A percentile compares a stretch with the other conserved stretches of the same genome.
phyloP scores from a whole-genome alignment of 2,329 filamentous ascomycete species.

The Alternaria arborescens region DNA sequence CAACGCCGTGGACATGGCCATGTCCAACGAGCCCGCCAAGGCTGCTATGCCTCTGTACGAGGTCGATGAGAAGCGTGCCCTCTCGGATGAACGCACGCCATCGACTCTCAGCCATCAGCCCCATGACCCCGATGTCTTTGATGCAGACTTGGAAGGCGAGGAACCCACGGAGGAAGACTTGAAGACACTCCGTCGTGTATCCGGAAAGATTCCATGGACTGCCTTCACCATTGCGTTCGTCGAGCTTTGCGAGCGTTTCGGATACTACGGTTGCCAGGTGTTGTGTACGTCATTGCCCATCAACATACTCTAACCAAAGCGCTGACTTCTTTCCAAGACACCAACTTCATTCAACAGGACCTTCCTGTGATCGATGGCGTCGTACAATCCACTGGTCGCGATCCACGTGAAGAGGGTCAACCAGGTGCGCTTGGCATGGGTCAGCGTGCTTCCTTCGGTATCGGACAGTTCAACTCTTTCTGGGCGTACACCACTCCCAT shows the following conservation, averaged over 20 bases:
- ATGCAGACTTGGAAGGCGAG: constrained; percentile 46
- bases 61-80: constrained; percentile 43
- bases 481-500: constrained; percentile 54
- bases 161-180: constrained; percentile 70
- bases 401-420: constrained; percentile 41
- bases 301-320: background rate
- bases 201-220: constrained; percentile 70
- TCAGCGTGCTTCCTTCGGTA: constrained; percentile 49
- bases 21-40: constrained; percentile 46
- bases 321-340: constrained; percentile 36
- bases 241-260: constrained; percentile 79
- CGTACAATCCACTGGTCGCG: constrained; percentile 42
- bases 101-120: constrained; percentile 27
- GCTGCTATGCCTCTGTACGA: constrained; percentile 44
- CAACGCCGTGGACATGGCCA: constrained; percentile 46
- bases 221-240: constrained; percentile 76
- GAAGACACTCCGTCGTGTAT: constrained; percentile 68
- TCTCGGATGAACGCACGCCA: constrained; percentile 28
- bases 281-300: constrained; percentile 61
- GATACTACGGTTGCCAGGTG: constrained; percentile 76
- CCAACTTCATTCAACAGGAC: constrained; percentile 52
- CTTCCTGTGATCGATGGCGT: constrained; percentile 48
- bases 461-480: constrained; percentile 51
- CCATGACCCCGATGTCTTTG: constrained; percentile 38
- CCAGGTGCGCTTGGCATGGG: constrained; percentile 49